A percentile compares a stretch with the other conserved stretches of the same genome.
phyloP scores from a whole-genome alignment of 2,329 filamentous ascomycete species.

The Trichophyton equinum region DNA sequence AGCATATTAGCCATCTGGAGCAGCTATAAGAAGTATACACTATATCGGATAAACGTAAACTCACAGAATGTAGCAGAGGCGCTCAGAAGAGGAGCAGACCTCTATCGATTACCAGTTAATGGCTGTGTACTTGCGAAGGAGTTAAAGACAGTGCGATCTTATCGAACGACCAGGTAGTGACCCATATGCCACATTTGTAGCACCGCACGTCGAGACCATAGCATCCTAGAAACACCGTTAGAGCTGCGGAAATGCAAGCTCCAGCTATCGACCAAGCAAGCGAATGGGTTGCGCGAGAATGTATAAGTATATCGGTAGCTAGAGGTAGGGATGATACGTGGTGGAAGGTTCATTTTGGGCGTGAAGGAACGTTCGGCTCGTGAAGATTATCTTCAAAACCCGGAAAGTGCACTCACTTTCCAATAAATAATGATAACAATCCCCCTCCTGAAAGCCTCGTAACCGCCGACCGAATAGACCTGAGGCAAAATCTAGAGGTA shows the following conservation, averaged over 20 bases:
- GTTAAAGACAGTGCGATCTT: neutral
- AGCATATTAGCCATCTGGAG: neutral
- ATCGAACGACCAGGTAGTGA: constrained; percentile 42
- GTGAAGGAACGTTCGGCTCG: neutral
- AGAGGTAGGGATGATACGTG: neutral
- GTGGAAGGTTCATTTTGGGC: neutral
- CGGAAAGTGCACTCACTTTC: constrained; percentile 1
- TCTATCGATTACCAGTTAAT: constrained; percentile 37
- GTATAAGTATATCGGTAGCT: neutral
- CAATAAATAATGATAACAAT: neutral
- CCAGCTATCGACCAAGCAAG: neutral
- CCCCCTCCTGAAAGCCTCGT: neutral
- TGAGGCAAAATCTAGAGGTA: neutral
- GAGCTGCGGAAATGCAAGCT: neutral
- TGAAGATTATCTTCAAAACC: neutral
- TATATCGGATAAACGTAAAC: constrained; percentile 26
- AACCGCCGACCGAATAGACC: neutral
- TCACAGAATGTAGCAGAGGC: constrained; percentile 99
- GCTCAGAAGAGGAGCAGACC: constrained; percentile 94
- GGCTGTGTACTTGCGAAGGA: neutral
- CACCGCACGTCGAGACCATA: constrained; percentile 73
- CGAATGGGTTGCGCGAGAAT: neutral
- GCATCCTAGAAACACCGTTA: constrained; percentile 41
- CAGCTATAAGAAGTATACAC: neutral
- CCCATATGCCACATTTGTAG: constrained; percentile 67